Base-by-base conservation (phyloP, 306 rosid species). In the Pueraria montana region DNA sequence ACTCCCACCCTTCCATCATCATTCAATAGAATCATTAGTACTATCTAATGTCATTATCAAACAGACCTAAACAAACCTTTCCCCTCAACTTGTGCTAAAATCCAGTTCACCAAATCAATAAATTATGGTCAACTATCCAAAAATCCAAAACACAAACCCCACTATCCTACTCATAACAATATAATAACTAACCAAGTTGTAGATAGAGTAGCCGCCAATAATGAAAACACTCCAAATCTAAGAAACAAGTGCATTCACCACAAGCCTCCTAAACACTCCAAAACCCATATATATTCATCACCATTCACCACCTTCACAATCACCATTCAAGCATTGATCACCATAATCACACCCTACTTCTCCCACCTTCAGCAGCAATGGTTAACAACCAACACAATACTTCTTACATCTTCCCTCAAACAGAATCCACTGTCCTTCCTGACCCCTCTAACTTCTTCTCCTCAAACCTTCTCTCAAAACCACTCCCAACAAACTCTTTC, bases 401-500 rank as follows among this genome's bases (percentile, higher is more conserved):
- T 8, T 84, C 91, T 20, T 96, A 89, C 40, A 82, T 86, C n/a
- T 96, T 96, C 88, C 98, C 99, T 6, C 74, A 69, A 24, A 59
- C 74, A 18, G 74, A 92, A 0, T 92, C 99, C 78, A 77, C 94
- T 27, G 88, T 92, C 0, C 92, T 96, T 24, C 98, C 99, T 30
- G 96, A 93, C n/a, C 99, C 99, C n/a, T 92, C 98, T 5, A 82
- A 43, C 1, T 91, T 92, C 90, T 93, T 91, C 90, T 81, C 92
- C 23, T 88, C 80, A 27, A 84, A 75, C 49, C 93, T 96, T 40
- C 84, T 92, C 64, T 83, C 91, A 12, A 43, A 73, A 53, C 96
- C 99, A 0, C 96, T 93, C 12, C 98, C 99, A 7, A 96, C 99
- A 0, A 93, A 93, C 86, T 93, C 98, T 12, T 96, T 96, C 89